Evolutionary conservation across 2,329 filamentous ascomycete genomes (phyloP), one percentile per base, ranked within the genome.

Genomic region (Fusarium abutilonis): DNA sequence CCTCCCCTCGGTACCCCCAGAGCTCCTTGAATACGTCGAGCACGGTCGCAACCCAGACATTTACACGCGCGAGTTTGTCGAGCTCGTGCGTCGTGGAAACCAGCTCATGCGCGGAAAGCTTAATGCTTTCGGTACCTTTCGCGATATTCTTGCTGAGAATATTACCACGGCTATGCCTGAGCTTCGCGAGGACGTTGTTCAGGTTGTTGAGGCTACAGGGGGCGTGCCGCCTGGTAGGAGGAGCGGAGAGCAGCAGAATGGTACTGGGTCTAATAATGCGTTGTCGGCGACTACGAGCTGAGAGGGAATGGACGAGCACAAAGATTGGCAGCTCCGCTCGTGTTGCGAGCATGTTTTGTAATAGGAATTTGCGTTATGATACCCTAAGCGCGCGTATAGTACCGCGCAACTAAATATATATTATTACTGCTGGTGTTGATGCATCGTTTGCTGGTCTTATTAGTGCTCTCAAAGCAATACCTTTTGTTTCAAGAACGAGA

Each of bases 41-140:
- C 85, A 86, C 71, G 87, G 88, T 40, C 86, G 88, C 46, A 90
- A 90, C 78, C 88, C 88, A 3, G 88, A 90, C 75, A 90, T 90
- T 67, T 90, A 90, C 79, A 90, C 88, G 51, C 82, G 88, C 70
- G 88, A 90, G 78, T 90, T 90, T 69, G 87, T 90, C 70, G 88
- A 90, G 82, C 80, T 88, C 48, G 86, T 88, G 21, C 78, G 87
- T 51, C 80, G 86, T 42, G 80, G 83, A 36, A 90, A 90, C 77
- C 88, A 90, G 80, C 77, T 88, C 60, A 82, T 88, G 78, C 81
- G 83, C 67, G 88, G 88, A 52, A 90, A 89, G 79, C 79, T 82
- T 74, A 73, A 76, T 68, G 87, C 87, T 32, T 90, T 89, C 71
- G 79, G 73, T 10, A 68, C 75, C 28, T 89, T 90, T 72, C 78